Evolutionary conservation across 192 early-diverging fungal genomes (phyloP).

Genomic region (Chytriomyces sp.): DNA sequence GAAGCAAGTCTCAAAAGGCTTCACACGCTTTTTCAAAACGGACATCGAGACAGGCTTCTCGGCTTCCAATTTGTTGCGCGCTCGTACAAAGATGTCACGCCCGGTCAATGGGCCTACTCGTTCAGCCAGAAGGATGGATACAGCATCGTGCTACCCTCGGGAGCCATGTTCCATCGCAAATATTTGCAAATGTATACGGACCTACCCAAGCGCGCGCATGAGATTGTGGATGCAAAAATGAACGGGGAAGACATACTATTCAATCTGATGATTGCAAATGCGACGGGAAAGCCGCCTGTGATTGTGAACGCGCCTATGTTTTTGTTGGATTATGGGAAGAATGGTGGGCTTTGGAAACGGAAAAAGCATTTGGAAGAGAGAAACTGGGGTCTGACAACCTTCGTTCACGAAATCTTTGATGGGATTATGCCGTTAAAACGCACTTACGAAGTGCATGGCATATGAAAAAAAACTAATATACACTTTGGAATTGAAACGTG

Average conservation of each 20-base stretch:
- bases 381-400: background rate
- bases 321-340: too few relatives aligned
- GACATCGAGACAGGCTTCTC: too few relatives aligned
- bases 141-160: slow-evolving; percentile 35
- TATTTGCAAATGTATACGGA: slow-evolving; percentile 29
- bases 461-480: too few relatives aligned
- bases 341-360: slow-evolving; percentile 31
- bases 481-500: too few relatives aligned
- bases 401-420: slow-evolving; percentile 30
- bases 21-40: too few relatives aligned
- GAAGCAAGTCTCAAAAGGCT: too few relatives aligned
- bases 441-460: too few relatives aligned
- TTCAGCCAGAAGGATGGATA: background rate
- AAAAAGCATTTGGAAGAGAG: slow-evolving; percentile 16
- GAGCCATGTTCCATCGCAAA: slow-evolving; percentile 36
- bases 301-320: slow-evolving; percentile 26
- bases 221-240: slow-evolving; percentile 33
- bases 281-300: slow-evolving; percentile 28
- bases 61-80: slow-evolving; percentile 34
- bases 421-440: slow-evolving; percentile 29
- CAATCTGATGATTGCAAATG: slow-evolving; percentile 41
- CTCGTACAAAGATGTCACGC: slow-evolving; percentile 1
- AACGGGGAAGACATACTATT: slow-evolving; percentile 45
- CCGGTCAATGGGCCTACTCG: slow-evolving; percentile 21
- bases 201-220: slow-evolving; percentile 19